phyloP scores from a whole-genome alignment of 2,329 filamentous ascomycete genomes.

The Didymella lethalis region DNA sequence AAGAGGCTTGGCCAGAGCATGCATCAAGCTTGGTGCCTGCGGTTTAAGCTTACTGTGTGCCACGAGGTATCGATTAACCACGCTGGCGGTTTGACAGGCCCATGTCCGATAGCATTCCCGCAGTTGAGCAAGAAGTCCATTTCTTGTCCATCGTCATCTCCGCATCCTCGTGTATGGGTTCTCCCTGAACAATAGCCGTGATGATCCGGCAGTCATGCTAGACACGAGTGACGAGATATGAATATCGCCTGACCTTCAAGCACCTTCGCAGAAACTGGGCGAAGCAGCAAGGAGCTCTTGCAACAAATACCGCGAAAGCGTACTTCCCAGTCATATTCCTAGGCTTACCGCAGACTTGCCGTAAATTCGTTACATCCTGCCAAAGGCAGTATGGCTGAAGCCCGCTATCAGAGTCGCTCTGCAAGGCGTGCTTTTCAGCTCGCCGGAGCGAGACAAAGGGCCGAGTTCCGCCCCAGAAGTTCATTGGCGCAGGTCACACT shows the following conservation, averaged over 20 bases:
- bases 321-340: conserved; percentile 18
- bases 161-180: neutral
- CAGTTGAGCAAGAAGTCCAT: conserved; percentile 4
- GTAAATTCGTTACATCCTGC: conserved; percentile 27
- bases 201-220: conserved; percentile 15
- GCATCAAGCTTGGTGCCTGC: conserved; percentile 43
- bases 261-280: conserved; percentile 18
- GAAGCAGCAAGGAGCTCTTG: conserved; percentile 4
- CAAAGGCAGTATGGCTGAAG: conserved; percentile 32
- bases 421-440: conserved; percentile 40
- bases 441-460: conserved; percentile 42
- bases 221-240: conserved; percentile 3
- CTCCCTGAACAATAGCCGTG: conserved; percentile 5
- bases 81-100: conserved; percentile 13
- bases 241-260: conserved; percentile 15
- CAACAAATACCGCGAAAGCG: conserved; percentile 4
- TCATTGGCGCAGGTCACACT: conserved; percentile 44
- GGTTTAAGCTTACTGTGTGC: conserved; percentile 48
- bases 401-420: conserved; percentile 24
- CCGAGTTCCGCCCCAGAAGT: conserved; percentile 30
- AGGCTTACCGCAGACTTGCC: conserved; percentile 14
- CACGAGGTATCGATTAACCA: conserved; percentile 40
- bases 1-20: conserved; percentile 32
- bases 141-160: conserved; percentile 6
- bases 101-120: conserved; percentile 4